Evolutionary conservation across 805 yeast species (phyloP).

Genomic region (Yamadazyma akitaensis): DNA sequence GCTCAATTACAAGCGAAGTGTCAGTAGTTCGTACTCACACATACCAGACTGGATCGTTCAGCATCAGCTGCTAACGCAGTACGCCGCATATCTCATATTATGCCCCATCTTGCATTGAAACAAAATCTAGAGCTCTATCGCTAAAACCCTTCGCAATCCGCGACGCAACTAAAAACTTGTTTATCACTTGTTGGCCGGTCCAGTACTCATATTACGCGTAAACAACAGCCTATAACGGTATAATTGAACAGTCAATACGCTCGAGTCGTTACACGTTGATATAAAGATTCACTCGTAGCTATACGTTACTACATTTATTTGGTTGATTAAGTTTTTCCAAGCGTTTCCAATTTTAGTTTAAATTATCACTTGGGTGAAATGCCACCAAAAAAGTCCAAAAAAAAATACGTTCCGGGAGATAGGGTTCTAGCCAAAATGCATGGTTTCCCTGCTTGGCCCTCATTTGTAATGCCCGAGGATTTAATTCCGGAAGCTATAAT

Average conservation of each 20-base stretch:
- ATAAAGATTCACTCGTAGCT: neutral
- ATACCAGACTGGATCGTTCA: too few relatives aligned
- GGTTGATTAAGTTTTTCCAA: too few relatives aligned
- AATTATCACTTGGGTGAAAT: slow-evolving; percentile 13
- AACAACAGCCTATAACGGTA: neutral
- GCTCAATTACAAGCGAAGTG: too few relatives aligned
- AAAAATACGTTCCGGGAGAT: slow-evolving; percentile 29
- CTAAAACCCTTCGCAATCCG: neutral
- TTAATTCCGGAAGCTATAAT: slow-evolving; percentile 34
- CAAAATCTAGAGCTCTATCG: neutral
- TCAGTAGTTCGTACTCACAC: too few relatives aligned
- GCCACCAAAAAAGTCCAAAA: slow-evolving; percentile 30
- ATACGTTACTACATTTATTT: too few relatives aligned
- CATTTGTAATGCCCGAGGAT: slow-evolving; percentile 41
- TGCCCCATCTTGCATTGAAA: neutral
- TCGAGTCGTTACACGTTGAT: neutral
- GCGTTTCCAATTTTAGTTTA: too few relatives aligned
- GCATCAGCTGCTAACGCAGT: too few relatives aligned
- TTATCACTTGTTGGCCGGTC: neutral
- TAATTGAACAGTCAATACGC: neutral
- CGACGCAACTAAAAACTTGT: neutral
- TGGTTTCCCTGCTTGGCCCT: slow-evolving; percentile 49
- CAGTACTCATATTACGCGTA: neutral
- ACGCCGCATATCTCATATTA: too few relatives aligned
- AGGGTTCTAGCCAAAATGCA: slow-evolving; percentile 45